Conservation (phyloP, 164 flowering plant genomes). For the Sedum album region DNA sequence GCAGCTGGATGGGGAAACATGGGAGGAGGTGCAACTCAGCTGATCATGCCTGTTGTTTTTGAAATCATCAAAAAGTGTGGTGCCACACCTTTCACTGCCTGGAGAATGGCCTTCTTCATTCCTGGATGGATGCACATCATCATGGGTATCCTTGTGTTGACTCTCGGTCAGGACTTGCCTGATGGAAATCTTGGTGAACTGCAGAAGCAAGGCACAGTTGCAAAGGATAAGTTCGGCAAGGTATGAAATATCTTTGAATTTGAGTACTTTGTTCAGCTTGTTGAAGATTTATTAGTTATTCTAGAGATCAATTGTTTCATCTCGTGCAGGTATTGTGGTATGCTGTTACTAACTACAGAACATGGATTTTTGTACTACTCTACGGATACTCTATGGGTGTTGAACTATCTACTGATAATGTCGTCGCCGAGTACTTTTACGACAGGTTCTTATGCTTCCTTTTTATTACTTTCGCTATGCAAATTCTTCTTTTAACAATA, state of each 20-base stretch:
- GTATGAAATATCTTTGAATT: constrained; percentile 63
- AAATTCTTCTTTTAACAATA: too few species aligned
- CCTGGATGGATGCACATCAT: constrained; percentile 30
- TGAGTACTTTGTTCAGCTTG: too few species aligned
- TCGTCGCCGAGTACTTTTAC: constrained; percentile 64
- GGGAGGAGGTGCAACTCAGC: constrained; percentile 88
- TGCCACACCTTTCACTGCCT: constrained; percentile 60
- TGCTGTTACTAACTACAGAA: constrained; percentile 57
- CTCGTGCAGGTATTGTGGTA: constrained; percentile 40
- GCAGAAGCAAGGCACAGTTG: constrained; percentile 48
- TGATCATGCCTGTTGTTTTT: constrained; percentile 57
- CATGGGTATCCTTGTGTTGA: neutral
- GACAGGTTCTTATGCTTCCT: too few species aligned
- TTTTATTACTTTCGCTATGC: too few species aligned
- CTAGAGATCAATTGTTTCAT: neutral
- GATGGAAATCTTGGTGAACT: constrained; percentile 57
- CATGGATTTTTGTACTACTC: neutral
- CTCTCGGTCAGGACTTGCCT: constrained; percentile 24
- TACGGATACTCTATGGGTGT: neutral
- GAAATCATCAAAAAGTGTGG: constrained; percentile 21
- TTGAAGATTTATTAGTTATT: too few species aligned
- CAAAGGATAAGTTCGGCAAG: constrained; percentile 16
- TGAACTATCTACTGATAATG: constrained; percentile 45
- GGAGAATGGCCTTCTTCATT: constrained; percentile 82
- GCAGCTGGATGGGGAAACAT: constrained; percentile 28